Evolutionary conservation across 495 filamentous ascomycete species (phyloP), one percentile per base, ranked within the genome.

Genomic region (Cercophora scortea): DNA sequence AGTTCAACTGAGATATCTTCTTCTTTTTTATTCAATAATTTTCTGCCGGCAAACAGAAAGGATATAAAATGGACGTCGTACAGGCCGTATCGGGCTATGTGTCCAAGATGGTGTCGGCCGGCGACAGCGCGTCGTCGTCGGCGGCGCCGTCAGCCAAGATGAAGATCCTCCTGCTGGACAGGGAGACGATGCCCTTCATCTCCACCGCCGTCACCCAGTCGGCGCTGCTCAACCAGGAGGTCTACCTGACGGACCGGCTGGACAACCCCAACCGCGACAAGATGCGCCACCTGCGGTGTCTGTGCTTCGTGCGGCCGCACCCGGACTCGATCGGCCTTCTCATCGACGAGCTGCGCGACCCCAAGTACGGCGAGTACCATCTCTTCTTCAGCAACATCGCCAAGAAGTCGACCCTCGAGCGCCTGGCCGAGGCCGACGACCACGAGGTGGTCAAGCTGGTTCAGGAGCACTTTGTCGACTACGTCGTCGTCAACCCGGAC

Each of bases 321-420:
- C 79, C 92, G 3, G 88, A 90, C 53, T 91, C 93, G 18, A 87
- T 96, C 57, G 90, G 96, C 65, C 80, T 88, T 33, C 78, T 98
- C 16, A 93, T 98, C 59, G 94, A 98, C 59, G 93, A 98, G 71
- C 78, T 98, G 43, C 82, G 94, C 52, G 92, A 96, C 50, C 94
- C 93, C 16, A 96, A 93, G 61, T 98, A 98, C 60, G 93, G 94
- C 54, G 93, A 97, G 77, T 98, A 98, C 70, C 79, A 95, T 59
- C 82, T 98, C 48, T 96, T 90, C 71, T 92, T 98, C 64, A 96
- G 89, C 77, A 98, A 98, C 68, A 83, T 96, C 41, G 85, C 93
- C 65, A 92, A 92, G 65, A 98, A 98, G 69, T 97, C 94, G 9
- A 88, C 94, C 2, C 79, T 98, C 4, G 93, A 98, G 67, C 81